Evolutionary conservation across 495 filamentous ascomycete genomes (phyloP).

Genomic region (Glutinoglossum americanum): DNA sequence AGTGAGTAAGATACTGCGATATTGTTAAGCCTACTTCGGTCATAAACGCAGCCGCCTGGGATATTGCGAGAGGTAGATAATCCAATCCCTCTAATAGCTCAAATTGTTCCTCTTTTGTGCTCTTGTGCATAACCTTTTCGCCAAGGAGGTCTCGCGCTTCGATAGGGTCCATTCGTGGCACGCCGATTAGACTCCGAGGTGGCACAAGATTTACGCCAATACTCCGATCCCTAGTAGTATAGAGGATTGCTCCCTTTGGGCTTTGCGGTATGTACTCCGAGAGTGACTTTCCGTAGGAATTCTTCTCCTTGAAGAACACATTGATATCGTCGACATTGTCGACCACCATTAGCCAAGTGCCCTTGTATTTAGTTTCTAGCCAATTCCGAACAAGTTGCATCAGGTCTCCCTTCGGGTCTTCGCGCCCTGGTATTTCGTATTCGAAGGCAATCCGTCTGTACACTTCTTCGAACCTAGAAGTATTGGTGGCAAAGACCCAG

Average conservation of each 20-base stretch:
- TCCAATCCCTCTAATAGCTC: constrained; percentile 16
- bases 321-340: constrained; percentile 8
- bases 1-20: not conserved
- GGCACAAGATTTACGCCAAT: not conserved
- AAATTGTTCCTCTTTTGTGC: not conserved
- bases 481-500: constrained; percentile 23
- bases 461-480: constrained; percentile 19
- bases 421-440: not conserved
- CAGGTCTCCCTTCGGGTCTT: constrained; percentile 11
- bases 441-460: constrained; percentile 22
- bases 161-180: constrained; percentile 5
- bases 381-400: constrained; percentile 1
- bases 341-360: constrained; percentile 5
- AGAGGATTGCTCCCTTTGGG: constrained; percentile 6
- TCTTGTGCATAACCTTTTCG: constrained; percentile 2
- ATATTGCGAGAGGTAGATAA: constrained; percentile 26
- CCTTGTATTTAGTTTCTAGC: not conserved
- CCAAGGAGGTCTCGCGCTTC: constrained; percentile 13
- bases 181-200: constrained; percentile 5
- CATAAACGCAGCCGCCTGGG: constrained; percentile 27
- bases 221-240: constrained; percentile 8
- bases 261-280: constrained; percentile 8
- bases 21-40: constrained; percentile 14
- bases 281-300: not conserved
- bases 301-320: not conserved